Conservation (phyloP, 768 basidiomycete genomes). For the Boletales sp. region DNA sequence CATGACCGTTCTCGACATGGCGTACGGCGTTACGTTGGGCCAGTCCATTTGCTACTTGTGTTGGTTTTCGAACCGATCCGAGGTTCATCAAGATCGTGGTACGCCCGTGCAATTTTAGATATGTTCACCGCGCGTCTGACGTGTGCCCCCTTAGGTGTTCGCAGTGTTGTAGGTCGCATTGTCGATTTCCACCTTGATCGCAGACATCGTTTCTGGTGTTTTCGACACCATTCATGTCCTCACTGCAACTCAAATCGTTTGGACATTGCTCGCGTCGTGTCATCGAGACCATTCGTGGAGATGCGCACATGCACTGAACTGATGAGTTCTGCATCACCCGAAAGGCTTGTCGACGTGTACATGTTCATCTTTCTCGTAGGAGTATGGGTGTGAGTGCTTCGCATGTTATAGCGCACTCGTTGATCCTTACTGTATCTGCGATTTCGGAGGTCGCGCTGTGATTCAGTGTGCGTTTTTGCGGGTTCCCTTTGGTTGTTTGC, state of each 20-base stretch:
- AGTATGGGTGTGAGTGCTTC: background rate
- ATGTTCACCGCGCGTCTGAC: background rate
- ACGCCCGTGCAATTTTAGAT: background rate
- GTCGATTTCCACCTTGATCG: background rate
- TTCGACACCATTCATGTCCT: constrained; percentile 8
- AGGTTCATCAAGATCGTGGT: constrained; percentile 4
- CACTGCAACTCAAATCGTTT: background rate
- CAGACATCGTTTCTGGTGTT: background rate
- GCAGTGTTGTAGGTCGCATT: background rate
- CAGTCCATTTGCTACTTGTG: constrained; percentile 4
- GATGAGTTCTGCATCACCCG: background rate
- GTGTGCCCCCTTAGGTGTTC: background rate
- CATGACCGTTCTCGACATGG: background rate
- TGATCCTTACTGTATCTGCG: background rate
- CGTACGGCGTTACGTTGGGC: constrained; percentile 13
- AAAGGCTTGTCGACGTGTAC: background rate
- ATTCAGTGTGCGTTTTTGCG: background rate
- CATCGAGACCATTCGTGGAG: background rate
- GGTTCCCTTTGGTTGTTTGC: background rate
- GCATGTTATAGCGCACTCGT: background rate
- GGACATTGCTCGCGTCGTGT: constrained; percentile 1
- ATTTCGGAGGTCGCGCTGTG: background rate
- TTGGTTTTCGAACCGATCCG: constrained; percentile 11
- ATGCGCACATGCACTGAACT: background rate
- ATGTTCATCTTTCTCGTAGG: background rate